These are phyloP conservation scores for Neofusicoccum ribis DNA, from an alignment of 2,329 filamentous ascomycete genomes.

Conservation along the genomic window DNA sequence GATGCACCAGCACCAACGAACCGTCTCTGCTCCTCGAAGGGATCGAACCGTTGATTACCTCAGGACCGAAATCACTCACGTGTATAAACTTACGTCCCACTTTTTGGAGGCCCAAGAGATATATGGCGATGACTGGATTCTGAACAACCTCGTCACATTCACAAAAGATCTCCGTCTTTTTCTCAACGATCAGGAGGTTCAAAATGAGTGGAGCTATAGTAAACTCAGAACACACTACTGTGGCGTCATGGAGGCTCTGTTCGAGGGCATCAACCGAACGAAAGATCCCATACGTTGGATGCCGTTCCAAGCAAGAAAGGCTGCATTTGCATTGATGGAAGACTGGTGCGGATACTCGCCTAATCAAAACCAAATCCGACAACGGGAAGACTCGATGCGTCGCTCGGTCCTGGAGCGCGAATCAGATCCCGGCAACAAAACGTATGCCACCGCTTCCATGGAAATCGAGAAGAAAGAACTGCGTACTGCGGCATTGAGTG, in stretches of 20 bases:
- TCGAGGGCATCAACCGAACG: conserved; percentile 84
- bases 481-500: conserved; percentile 83
- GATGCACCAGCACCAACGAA: conserved; percentile 81
- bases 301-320: conserved; percentile 94
- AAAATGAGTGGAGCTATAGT: conserved; percentile 93
- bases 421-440: conserved; percentile 68
- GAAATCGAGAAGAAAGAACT: conserved; percentile 96
- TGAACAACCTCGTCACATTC: conserved; percentile 85
- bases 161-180: conserved; percentile 92
- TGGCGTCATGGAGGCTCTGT: conserved; percentile 87
- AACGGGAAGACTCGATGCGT: conserved; percentile 83
- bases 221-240: conserved; percentile 91
- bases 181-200: conserved; percentile 89
- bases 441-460: conserved; percentile 81
- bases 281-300: conserved; percentile 90
- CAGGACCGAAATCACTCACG: conserved; percentile 91
- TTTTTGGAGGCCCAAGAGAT: conserved; percentile 79
- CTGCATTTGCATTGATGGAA: conserved; percentile 94
- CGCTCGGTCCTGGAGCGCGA: conserved; percentile 82
- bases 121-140: conserved; percentile 84
- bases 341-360: conserved; percentile 98
- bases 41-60: conserved; percentile 84
- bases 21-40: conserved; percentile 75
- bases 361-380: conserved; percentile 78
- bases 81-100: conserved; percentile 90